Evolutionary conservation across 2,329 filamentous ascomycete species (phyloP).

Genomic region (Purpureocillium lavendulum): DNA sequence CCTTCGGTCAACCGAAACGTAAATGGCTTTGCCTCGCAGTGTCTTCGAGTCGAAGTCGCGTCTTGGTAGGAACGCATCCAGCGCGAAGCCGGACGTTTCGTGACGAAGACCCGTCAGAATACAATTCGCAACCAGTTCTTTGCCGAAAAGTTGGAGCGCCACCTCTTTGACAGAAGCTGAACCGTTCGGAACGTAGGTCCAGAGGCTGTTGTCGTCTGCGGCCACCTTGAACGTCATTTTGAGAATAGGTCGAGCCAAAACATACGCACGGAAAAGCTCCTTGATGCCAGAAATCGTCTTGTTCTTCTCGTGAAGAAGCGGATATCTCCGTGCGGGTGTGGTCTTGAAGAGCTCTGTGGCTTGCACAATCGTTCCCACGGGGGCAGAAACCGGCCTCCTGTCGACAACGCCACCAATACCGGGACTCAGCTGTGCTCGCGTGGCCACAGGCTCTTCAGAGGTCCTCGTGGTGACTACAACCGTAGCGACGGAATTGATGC

Average conservation of each 20-base stretch:
- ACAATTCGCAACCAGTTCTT: constrained; percentile 46
- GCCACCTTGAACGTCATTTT: constrained; percentile 52
- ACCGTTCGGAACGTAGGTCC: constrained; percentile 53
- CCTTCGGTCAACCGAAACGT: constrained; percentile 60
- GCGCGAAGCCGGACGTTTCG: constrained; percentile 16
- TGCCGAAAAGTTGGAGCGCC: constrained; percentile 53
- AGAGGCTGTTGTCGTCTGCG: constrained; percentile 42
- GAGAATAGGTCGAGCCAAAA: constrained; percentile 54
- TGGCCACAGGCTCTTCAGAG: constrained; percentile 50
- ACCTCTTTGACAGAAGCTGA: constrained; percentile 46
- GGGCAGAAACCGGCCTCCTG: constrained; percentile 35
- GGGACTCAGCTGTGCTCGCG: constrained; percentile 32
- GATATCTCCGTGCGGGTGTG: constrained; percentile 56
- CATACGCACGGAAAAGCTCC: constrained; percentile 54
- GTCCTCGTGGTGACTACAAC: constrained; percentile 57
- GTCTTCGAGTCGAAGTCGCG: constrained; percentile 33
- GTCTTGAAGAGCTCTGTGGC: constrained; percentile 49
- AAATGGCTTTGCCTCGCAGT: constrained; percentile 41
- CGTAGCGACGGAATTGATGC: constrained; percentile 50
- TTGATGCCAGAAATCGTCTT: constrained; percentile 52
- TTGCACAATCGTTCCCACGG: constrained; percentile 61
- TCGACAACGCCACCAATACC: constrained; percentile 20
- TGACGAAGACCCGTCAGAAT: constrained; percentile 25
- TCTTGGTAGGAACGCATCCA: constrained; percentile 52
- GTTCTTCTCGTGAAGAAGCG: constrained; percentile 45